These are phyloP conservation scores for Yarrowia alimentaria DNA, from an alignment of 805 yeast species.

Conservation along the genomic window DNA sequence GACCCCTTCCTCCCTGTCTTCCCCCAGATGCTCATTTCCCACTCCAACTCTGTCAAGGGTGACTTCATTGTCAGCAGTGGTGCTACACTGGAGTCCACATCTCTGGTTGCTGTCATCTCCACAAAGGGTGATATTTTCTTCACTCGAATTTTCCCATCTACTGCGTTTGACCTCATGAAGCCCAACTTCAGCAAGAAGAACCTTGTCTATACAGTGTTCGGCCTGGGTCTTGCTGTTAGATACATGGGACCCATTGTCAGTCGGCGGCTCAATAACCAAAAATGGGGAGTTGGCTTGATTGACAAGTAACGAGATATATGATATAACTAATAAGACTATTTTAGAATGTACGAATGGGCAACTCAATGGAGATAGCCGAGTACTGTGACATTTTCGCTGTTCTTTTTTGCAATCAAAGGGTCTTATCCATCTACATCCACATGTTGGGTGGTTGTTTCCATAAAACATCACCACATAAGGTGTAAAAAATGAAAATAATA, in stretches of 20 bases:
- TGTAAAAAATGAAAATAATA: too few species aligned
- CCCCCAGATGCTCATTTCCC: constrained; percentile 52
- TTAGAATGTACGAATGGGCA: too few species aligned
- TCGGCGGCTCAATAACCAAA: constrained; percentile 20
- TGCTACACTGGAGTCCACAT: constrained; percentile 79
- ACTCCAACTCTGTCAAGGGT: constrained; percentile 46
- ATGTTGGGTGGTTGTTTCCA: too few species aligned
- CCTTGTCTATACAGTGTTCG: constrained; percentile 57
- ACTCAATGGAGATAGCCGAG: too few species aligned
- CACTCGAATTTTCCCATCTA: constrained; percentile 74
- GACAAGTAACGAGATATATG: constrained; percentile 38
- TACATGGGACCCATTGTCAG: constrained; percentile 32
- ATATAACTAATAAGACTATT: too few species aligned
- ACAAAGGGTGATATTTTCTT: constrained; percentile 66
- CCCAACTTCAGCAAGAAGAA: constrained; percentile 64
- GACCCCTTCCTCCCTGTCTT: constrained; percentile 58
- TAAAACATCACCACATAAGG: too few species aligned
- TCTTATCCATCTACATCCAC: too few species aligned
- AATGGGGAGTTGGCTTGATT: constrained; percentile 30
- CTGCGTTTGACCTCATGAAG: constrained; percentile 74
- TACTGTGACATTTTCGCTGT: too few species aligned
- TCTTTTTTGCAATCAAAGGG: too few species aligned
- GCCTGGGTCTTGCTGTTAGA: constrained; percentile 39
- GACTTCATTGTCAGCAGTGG: constrained; percentile 49
- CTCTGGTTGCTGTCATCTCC: constrained; percentile 53